A percentile compares a stretch with the other conserved stretches of the same genome.
These are phyloP conservation scores for Suillus cothurnatus DNA, from an alignment of 768 basidiomycete species.

Conservation along the genomic window DNA sequence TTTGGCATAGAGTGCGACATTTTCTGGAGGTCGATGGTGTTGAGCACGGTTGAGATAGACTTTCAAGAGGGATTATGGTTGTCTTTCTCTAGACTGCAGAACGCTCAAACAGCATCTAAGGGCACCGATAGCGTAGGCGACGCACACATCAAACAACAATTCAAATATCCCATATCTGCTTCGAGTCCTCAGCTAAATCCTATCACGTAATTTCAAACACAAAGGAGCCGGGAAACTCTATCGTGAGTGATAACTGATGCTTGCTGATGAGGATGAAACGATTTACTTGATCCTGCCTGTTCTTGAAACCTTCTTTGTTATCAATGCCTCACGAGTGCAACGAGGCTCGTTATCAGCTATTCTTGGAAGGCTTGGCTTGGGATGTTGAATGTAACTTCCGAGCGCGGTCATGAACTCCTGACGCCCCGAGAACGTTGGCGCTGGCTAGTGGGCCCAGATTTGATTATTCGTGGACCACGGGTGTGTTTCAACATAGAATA, in stretches of 20 bases:
- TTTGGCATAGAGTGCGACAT: background rate
- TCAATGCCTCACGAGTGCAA: background rate
- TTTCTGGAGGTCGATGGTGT: background rate
- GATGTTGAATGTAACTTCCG: background rate
- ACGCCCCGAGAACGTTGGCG: background rate
- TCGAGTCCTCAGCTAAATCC: too few species aligned
- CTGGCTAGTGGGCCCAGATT: too few species aligned
- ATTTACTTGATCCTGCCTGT: background rate
- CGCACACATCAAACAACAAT: background rate
- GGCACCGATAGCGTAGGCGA: background rate
- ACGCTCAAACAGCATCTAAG: background rate
- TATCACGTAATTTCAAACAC: background rate
- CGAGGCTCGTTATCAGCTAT: background rate
- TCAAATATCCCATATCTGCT: background rate
- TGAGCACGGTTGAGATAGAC: background rate
- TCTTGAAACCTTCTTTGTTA: background rate
- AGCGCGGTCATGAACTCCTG: background rate
- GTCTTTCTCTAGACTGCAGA: background rate
- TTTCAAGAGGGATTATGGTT: background rate
- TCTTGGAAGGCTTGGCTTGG: background rate
- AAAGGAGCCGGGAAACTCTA: background rate
- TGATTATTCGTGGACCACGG: background rate
- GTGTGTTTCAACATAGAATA: too few species aligned
- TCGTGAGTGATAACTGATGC: background rate
- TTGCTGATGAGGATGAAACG: background rate